These are phyloP conservation scores for Domatiomyces catenatus DNA, from an alignment of 2,329 filamentous ascomycete species.

Conservation along the genomic window DNA sequence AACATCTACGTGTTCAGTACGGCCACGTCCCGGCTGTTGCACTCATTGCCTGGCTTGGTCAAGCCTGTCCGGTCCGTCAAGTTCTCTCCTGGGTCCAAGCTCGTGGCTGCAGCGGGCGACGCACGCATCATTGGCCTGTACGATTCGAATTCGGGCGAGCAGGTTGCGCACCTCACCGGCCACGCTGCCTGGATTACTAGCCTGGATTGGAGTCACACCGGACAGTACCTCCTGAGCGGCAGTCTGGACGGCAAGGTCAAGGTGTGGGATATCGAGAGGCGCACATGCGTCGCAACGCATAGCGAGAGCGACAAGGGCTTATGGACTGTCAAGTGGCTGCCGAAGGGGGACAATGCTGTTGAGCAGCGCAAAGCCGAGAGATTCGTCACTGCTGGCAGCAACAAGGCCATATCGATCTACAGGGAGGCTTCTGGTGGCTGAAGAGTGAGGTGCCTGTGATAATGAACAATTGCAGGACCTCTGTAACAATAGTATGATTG, in stretches of 20 bases:
- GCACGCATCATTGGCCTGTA: slow-evolving; percentile 79
- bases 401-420: slow-evolving; percentile 64
- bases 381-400: slow-evolving; percentile 69
- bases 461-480: too few relatives aligned
- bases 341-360: slow-evolving; percentile 40
- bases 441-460: slow-evolving; percentile 7
- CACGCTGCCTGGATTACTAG: slow-evolving; percentile 80
- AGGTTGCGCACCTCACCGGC: slow-evolving; percentile 68
- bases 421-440: slow-evolving; percentile 61
- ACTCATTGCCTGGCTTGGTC: slow-evolving; percentile 69
- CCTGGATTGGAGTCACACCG: slow-evolving; percentile 83
- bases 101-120: slow-evolving; percentile 81
- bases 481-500: too few relatives aligned
- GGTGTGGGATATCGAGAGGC: slow-evolving; percentile 80
- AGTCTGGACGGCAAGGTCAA: slow-evolving; percentile 89
- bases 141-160: slow-evolving; percentile 81
- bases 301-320: slow-evolving; percentile 74
- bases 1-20: slow-evolving; percentile 92
- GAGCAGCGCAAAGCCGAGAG: slow-evolving; percentile 36
- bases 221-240: slow-evolving; percentile 78
- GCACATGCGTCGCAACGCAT: slow-evolving; percentile 78
- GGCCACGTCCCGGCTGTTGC: slow-evolving; percentile 58
- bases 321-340: slow-evolving; percentile 74
- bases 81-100: slow-evolving; percentile 72
- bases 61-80: slow-evolving; percentile 72